Evolutionary conservation across 2,329 filamentous ascomycete genomes (phyloP), one percentile per base, ranked within the genome.

Genomic region (Arthrocladium fulminans): DNA sequence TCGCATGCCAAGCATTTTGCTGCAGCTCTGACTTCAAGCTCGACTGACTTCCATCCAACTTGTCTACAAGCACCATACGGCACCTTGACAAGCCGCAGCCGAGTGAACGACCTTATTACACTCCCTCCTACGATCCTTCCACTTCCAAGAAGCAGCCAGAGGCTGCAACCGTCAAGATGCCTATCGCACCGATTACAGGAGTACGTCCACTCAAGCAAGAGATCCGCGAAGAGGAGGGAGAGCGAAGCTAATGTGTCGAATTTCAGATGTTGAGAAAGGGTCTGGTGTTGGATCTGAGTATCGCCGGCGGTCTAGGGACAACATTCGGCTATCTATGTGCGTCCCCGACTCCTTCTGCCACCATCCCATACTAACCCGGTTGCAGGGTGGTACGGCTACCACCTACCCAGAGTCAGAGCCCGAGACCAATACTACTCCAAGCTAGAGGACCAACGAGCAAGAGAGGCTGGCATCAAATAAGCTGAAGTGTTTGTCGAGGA

Each of bases 251-350:
- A 63, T 54, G 19, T 19, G 1, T 19, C 17, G 9, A 19, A 13
- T 37, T 56, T 54, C 61, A 82, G 79, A 82, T 81, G 75, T 77
- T 84, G 69, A 77, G 78, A 65, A 73, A 77, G 65, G 73, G 73
- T 63, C 70, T 84, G 51, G 79, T 84, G 59, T 72, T 84, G 59
- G 80, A 84, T 67, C 70, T 84, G 60, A 79, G 76, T 61, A 77
- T 81, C 63, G 77, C 79, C 57, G 69, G 80, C 61, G 81, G 79
- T 66, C 76, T 83, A 64, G 79, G 79, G 60, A 73, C 75, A 57
- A 70, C 77, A 57, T 72, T 73, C 65, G 80, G 79, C 59, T 83
- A 82, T 67, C 73, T 75, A 63, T 84, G 75, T 72, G 83, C 80
- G 80, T 83, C 83, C 70, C 79, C 72, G 6, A 17, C 30, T 12